Evolutionary conservation across 805 yeast species (phyloP).

Genomic region (Myxozyma udenii): DNA sequence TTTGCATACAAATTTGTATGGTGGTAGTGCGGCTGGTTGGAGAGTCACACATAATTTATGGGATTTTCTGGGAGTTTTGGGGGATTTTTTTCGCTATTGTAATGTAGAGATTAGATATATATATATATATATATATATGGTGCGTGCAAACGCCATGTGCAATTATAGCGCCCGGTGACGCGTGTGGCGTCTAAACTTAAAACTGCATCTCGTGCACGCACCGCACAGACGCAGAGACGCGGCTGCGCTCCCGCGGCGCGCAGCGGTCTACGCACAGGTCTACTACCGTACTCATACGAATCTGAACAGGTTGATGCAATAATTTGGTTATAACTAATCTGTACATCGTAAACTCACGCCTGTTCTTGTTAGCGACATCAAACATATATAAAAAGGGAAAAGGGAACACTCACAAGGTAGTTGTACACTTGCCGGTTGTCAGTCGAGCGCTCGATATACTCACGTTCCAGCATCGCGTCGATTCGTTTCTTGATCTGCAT

Average conservation of each 20-base stretch:
- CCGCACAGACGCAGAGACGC: too few relatives aligned
- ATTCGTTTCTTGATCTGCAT: constrained; percentile 66
- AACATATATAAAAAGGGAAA: not conserved
- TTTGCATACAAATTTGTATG: too few relatives aligned
- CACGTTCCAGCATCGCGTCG: constrained; percentile 73
- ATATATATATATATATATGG: not conserved
- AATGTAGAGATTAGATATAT: not conserved
- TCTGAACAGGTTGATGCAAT: not conserved
- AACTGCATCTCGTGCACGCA: not conserved
- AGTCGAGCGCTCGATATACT: constrained; percentile 70
- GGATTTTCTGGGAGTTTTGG: too few relatives aligned
- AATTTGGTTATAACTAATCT: not conserved
- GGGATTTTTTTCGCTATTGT: too few relatives aligned
- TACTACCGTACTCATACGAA: too few relatives aligned
- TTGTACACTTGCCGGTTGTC: constrained; percentile 58
- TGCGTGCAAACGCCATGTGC: not conserved
- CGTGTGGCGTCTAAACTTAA: too few relatives aligned
- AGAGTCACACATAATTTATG: too few relatives aligned
- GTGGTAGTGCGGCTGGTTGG: too few relatives aligned
- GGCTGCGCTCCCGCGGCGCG: too few relatives aligned
- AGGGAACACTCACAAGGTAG: constrained; percentile 55
- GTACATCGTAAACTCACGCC: not conserved
- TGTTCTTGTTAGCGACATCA: not conserved
- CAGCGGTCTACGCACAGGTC: too few relatives aligned
- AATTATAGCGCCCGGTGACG: too few relatives aligned